Percentiles rank a stretch among this genome's conserved stretches.
Conservation (phyloP, 345 rosid species). For the Ceriops zippeliana region DNA sequence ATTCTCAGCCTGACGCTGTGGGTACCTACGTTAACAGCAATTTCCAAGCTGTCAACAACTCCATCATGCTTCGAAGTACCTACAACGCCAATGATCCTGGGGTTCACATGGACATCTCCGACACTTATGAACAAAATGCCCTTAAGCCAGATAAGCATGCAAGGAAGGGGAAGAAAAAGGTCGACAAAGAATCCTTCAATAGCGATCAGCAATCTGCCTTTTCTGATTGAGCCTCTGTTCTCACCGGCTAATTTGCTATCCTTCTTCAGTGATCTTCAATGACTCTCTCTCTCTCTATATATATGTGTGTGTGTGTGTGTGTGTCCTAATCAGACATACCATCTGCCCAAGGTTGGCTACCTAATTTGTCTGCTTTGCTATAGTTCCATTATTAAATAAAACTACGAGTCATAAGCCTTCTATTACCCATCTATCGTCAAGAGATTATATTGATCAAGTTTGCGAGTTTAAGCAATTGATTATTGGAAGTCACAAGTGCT, state of each 20-base stretch:
- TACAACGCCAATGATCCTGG: constrained; percentile 85
- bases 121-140: background rate
- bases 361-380: no score
- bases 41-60: constrained; percentile 86
- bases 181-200: constrained; percentile 10
- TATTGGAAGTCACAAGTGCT: no score
- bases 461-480: no score
- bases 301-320: no score
- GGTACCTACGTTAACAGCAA: constrained; percentile 81
- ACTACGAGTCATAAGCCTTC: no score
- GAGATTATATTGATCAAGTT: no score
- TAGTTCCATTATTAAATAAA: no score
- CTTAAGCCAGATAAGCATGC: constrained; percentile 7
- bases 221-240: background rate
- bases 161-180: constrained; percentile 12
- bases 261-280: background rate
- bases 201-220: constrained; percentile 3
- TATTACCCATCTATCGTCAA: no score
- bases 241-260: background rate
- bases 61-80: constrained; percentile 64
- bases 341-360: no score
- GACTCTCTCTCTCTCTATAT: no score
- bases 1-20: constrained; percentile 34
- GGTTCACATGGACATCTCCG: constrained; percentile 67
- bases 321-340: no score